Percentiles rank a stretch among this genome's conserved stretches.
phyloP scores from a whole-genome alignment of 2,329 filamentous ascomycete species.

The Paramyrothecium roridum region DNA sequence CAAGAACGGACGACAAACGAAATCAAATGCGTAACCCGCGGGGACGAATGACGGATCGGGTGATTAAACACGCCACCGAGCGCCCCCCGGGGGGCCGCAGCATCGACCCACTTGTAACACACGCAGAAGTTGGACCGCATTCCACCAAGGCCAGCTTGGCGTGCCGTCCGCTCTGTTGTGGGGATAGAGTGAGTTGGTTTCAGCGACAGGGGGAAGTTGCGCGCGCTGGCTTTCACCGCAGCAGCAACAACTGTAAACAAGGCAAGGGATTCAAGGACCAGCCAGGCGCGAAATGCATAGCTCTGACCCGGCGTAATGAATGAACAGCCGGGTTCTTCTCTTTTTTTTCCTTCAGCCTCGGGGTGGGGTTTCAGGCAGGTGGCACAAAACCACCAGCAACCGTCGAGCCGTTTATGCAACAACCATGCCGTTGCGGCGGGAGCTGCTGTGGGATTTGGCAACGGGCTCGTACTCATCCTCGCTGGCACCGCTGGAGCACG shows the following conservation, averaged over 20 bases:
- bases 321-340: constrained; percentile 30
- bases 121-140: constrained; percentile 15
- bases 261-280: constrained; percentile 12
- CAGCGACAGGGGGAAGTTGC: not conserved
- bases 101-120: constrained; percentile 48
- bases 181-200: constrained; percentile 4
- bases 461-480: constrained; percentile 55
- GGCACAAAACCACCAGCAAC: not conserved
- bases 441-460: constrained; percentile 41
- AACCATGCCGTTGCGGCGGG: constrained; percentile 63
- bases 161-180: constrained; percentile 24
- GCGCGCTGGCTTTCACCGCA: not conserved
- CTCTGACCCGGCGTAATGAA: constrained; percentile 25
- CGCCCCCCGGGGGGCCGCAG: constrained; percentile 37
- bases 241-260: constrained; percentile 12
- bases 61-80: not conserved
- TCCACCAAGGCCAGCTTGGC: constrained; percentile 43
- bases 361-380: constrained; percentile 1
- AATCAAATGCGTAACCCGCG: constrained; percentile 18
- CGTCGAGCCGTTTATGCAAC: constrained; percentile 37
- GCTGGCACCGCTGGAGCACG: constrained; percentile 64
- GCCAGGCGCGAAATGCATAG: constrained; percentile 21
- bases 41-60: not conserved
- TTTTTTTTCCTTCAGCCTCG: constrained; percentile 20
- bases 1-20: constrained; percentile 25